Base-by-base conservation (phyloP, 2,329 filamentous ascomycete species). In the Lachnellula arida region DNA sequence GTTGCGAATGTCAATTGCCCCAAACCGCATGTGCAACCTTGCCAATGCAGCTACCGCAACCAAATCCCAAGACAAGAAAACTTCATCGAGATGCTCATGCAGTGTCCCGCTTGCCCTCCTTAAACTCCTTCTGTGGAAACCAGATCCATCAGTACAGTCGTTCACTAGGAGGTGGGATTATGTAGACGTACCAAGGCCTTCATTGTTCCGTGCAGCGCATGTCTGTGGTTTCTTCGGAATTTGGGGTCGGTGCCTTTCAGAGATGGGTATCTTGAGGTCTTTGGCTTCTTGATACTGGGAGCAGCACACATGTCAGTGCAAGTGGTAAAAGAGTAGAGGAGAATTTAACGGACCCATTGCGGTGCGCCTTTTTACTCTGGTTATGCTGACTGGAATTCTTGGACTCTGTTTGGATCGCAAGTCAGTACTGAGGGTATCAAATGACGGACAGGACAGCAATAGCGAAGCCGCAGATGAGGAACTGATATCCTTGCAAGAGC, bases 141-240 rank as follows among this genome's bases (percentile, higher is more conserved):
- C 42, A 46, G 28, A 51, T 15, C 28, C 35, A 35, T 65, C 52
- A 61, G 61, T 49, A 53, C 37, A 37, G 17, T 40, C 11, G 15
- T 19, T 5, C 32, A 32, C n/a, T 7, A 35, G 15, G 28, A 42
- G n/a, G 17, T 51, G 17, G 52, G 54, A 48, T 34, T 28, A 44
- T 52, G 19, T 46, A 6, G 34, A 82, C 89, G 73, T 87, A 97
- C 93, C 82, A 99, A 81, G 76, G 94, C 94, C 83, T 90, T 95
- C 84, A 90, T 91, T 76, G 92, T 99, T 78, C 94, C 94, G 84
- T 97, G 94, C 66, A 97, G 91, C 78, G 94, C 94, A 86, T 99
- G 93, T 84, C 91, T 91, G 84, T 99, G 94, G 86, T 99, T 99
- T 81, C 94, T 88, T 79, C 94, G 88, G 86, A 99, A 99, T 87